phyloP scores from a whole-genome alignment of 1,284 basidiomycete species.

The Fistulina hepatica region DNA sequence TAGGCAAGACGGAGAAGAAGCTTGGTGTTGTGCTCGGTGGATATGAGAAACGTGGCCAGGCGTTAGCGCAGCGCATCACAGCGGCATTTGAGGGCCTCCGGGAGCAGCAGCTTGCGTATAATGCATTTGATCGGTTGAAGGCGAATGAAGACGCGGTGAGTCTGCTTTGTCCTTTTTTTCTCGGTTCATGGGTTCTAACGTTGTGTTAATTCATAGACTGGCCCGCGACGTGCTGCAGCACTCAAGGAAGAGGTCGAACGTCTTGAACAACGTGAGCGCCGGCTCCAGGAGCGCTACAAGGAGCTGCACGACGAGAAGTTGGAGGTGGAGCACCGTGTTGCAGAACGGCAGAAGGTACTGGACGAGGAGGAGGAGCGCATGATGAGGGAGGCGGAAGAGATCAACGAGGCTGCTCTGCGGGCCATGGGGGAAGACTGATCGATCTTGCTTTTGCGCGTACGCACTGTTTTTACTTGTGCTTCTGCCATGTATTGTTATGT shows the following conservation, averaged over 20 bases:
- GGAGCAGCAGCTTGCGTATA: slow-evolving; percentile 56
- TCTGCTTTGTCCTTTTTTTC: no score
- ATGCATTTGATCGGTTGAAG: slow-evolving; percentile 67
- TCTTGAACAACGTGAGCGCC: slow-evolving; percentile 64
- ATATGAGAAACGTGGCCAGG: slow-evolving; percentile 72
- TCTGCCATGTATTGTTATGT: no score
- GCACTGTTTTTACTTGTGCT: no score
- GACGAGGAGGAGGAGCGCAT: slow-evolving; percentile 62
- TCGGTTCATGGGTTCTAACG: no score
- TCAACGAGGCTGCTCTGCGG: slow-evolving; percentile 66
- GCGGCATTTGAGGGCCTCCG: slow-evolving; percentile 65
- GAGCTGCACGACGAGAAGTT: slow-evolving; percentile 69
- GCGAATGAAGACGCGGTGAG: slow-evolving; percentile 60
- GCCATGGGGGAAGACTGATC: slow-evolving; percentile 38
- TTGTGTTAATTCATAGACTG: no score
- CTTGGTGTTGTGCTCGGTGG: slow-evolving; percentile 82
- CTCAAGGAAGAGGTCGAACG: slow-evolving; percentile 78
- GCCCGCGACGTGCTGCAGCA: slow-evolving; percentile 61
- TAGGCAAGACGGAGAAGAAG: slow-evolving; percentile 87
- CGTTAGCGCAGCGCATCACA: slow-evolving; percentile 55
- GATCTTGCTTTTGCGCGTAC: slow-evolving; percentile 11
- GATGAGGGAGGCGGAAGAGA: slow-evolving; percentile 71
- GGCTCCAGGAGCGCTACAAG: slow-evolving; percentile 74
- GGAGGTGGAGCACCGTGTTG: slow-evolving; percentile 52
- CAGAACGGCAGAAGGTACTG: no score